Conservation (phyloP, 106 monocot genomes). For the Acanthochlamys bracteata region DNA sequence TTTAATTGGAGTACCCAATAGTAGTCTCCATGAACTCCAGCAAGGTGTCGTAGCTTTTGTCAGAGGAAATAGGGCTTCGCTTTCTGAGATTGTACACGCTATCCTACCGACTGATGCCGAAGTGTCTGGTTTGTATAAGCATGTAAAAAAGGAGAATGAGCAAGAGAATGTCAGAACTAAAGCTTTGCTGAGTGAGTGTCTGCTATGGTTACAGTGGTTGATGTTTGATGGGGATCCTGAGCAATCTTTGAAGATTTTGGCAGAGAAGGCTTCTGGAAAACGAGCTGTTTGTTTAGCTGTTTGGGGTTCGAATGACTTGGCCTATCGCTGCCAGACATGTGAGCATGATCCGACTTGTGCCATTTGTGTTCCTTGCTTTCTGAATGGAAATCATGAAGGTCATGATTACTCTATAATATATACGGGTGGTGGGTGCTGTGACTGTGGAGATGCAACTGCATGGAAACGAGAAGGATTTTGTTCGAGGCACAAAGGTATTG, state of each 20-base stretch:
- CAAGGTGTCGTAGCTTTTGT: constrained; percentile 34
- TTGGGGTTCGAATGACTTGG: constrained; percentile 78
- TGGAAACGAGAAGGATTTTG: constrained; percentile 97
- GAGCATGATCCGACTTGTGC: constrained; percentile 88
- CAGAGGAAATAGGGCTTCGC: constrained; percentile 22
- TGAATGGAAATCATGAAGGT: constrained; percentile 75
- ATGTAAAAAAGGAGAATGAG: not conserved
- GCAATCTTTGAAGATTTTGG: constrained; percentile 30
- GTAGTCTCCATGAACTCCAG: constrained; percentile 26
- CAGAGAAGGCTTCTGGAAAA: constrained; percentile 30
- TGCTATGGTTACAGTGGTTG: constrained; percentile 81
- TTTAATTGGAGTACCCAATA: constrained; percentile 41
- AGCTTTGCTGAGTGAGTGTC: constrained; percentile 40
- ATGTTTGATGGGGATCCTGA: constrained; percentile 78
- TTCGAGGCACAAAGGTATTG: constrained; percentile 71
- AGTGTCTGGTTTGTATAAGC: constrained; percentile 7
- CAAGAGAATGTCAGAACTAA: not conserved
- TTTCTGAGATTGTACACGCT: constrained; percentile 25
- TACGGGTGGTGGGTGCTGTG: constrained; percentile 91
- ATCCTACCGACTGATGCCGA: constrained; percentile 44
- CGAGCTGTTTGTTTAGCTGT: constrained; percentile 83
- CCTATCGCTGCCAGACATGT: constrained; percentile 87
- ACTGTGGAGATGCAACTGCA: constrained; percentile 93
- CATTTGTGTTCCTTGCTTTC: constrained; percentile 93
- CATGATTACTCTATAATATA: constrained; percentile 96